Base-by-base conservation (phyloP, 2,329 filamentous ascomycete genomes). In the Penicillium fuscoglaucum region DNA sequence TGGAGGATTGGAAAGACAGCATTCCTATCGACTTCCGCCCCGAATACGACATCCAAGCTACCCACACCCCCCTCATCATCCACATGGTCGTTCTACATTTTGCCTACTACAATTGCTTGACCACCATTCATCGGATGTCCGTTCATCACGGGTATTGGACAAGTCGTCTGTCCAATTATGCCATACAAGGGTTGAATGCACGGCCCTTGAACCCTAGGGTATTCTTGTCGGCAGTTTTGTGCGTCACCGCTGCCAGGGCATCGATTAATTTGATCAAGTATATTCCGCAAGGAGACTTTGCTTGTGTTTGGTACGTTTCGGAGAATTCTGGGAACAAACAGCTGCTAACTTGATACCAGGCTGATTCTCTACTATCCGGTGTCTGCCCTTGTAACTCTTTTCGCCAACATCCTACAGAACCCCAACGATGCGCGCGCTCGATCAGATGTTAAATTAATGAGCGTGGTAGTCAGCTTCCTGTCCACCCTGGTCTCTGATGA, bases 111-210 rank as follows among this genome's bases (percentile, higher is more conserved):
- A 99, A 99, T 74, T 97, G 93, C 68, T 79, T 99, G 52, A 97
- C 93, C 0, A 99, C 95, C 0, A 97, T 99, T 63, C 95, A 99
- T 74, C 90, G 95, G 52, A 99, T 98, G 95, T 96, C 91, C 43
- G 90, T 98, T 31, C 95, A 98, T 68, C 93, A 97, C 72, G 95
- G 95, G 15, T 97, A 96, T 77, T 99, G 95, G 95, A 98, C 93
- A 1, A 97, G 91, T 70, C 86, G 95, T 39, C 78, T 99, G 41
- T 96, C 93, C 39, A 93, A 98, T 69, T 98, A 92, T 70, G 95
- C 95, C 17, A 95, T 98, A 56, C 91, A 96, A 74, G 95, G 95
- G 0, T 81, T 97, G 43, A 98, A 98, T 73, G 89, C 93, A 0
- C 84, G 90, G 63, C 93, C 95, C 0, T 78, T 99, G 54, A 99